phyloP scores from a whole-genome alignment of 2,329 filamentous ascomycete genomes.

The Sclerotinia sclerotiorum region DNA sequence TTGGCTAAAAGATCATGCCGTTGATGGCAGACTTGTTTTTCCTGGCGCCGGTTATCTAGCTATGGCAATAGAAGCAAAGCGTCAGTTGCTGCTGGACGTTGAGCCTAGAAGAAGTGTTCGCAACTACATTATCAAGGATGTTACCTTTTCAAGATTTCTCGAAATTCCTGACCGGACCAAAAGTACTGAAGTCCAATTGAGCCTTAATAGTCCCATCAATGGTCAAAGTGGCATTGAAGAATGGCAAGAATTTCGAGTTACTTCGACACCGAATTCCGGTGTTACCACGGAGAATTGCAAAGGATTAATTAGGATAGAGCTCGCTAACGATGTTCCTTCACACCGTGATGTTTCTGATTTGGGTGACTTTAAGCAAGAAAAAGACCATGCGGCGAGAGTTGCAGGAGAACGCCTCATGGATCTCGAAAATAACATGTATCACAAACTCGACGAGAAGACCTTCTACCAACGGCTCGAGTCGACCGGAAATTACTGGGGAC shows the following conservation, averaged over 20 bases:
- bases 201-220: background rate
- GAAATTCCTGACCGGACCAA: slow-evolving; percentile 31
- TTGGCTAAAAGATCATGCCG: slow-evolving; percentile 46
- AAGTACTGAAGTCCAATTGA: slow-evolving; percentile 30
- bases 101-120: background rate
- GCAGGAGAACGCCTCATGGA: background rate
- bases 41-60: slow-evolving; percentile 38
- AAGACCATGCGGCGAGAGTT: background rate
- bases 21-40: slow-evolving; percentile 44
- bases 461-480: background rate
- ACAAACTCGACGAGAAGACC: background rate
- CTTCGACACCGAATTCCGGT: background rate
- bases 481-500: slow-evolving; percentile 51
- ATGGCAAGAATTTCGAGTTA: slow-evolving; percentile 5
- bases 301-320: slow-evolving; percentile 37
- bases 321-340: background rate
- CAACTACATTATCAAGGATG: slow-evolving; percentile 30
- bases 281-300: slow-evolving; percentile 51
- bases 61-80: slow-evolving; percentile 39
- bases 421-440: background rate
- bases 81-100: slow-evolving; percentile 12
- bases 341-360: background rate
- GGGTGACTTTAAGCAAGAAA: background rate
- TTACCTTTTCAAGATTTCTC: slow-evolving; percentile 33
- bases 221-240: background rate